These are phyloP conservation scores for Lophium mytilinum DNA, from an alignment of 495 filamentous ascomycete species.

Conservation along the genomic window DNA sequence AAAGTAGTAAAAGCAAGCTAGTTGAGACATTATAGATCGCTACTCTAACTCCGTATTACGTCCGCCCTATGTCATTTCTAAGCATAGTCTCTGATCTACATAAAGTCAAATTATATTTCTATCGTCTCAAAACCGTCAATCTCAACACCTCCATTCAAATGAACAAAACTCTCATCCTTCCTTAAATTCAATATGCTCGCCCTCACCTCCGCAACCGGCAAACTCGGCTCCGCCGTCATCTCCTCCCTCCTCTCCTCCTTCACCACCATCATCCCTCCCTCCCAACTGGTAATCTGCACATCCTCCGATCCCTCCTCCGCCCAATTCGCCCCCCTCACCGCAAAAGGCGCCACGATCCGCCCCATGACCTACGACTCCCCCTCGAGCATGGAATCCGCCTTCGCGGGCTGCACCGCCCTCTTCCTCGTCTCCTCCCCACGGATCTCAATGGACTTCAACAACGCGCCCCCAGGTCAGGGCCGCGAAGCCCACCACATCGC, in stretches of 20 bases:
- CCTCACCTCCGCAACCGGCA: conserved; percentile 39
- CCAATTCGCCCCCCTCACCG: conserved; percentile 4
- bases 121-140: no score
- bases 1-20: no score
- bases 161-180: no score
- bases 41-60: no score
- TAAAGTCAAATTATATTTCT: no score
- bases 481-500: conserved; percentile 41
- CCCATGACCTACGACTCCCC: conserved; percentile 30
- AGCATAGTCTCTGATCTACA: no score
- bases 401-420: conserved; percentile 37
- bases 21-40: no score
- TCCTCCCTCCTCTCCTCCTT: conserved; percentile 29
- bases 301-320: conserved; percentile 20
- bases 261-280: conserved; percentile 28
- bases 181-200: conserved; percentile 34
- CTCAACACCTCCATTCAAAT: no score
- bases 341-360: conserved; percentile 6
- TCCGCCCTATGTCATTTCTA: no score
- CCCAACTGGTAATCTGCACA: conserved; percentile 35
- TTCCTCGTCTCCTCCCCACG: conserved; percentile 45
- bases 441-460: conserved; percentile 30
- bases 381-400: conserved; percentile 26
- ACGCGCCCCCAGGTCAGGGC: conserved; percentile 29
- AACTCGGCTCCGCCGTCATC: conserved; percentile 39